Conservation (phyloP, 495 filamentous ascomycete genomes). For the Elasticomyces elasticus region DNA sequence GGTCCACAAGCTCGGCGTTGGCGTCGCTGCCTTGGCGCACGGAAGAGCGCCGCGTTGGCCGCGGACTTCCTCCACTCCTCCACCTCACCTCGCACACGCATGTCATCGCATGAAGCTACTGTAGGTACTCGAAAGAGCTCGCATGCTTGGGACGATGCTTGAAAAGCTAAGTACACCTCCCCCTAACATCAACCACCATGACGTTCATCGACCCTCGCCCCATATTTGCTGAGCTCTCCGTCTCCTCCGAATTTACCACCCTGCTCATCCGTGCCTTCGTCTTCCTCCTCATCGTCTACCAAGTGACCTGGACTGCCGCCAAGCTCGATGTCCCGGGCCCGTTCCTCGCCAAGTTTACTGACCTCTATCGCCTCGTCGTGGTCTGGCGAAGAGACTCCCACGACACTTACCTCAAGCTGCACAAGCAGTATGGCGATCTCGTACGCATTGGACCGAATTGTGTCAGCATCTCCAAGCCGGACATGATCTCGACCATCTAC, state of each 20-base stretch:
- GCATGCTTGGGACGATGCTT: too few relatives aligned
- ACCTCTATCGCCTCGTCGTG: conserved; percentile 15
- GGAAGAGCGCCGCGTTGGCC: too few relatives aligned
- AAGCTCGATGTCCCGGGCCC: conserved; percentile 19
- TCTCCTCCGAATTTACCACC: not conserved
- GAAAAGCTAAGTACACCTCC: too few relatives aligned
- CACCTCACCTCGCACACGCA: not conserved
- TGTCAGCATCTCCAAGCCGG: conserved; percentile 29
- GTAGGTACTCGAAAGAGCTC: too few relatives aligned
- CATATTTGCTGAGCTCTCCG: conserved; percentile 6
- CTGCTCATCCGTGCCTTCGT: conserved; percentile 8
- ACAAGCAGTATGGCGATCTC: conserved; percentile 33
- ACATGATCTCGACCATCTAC: conserved; percentile 18
- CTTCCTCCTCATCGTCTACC: conserved; percentile 11
- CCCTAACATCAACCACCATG: not conserved
- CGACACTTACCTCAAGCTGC: conserved; percentile 22
- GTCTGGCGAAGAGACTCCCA: conserved; percentile 13
- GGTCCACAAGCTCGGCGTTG: too few relatives aligned
- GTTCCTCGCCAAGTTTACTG: conserved; percentile 17
- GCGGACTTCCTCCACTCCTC: not conserved
- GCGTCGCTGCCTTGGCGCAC: too few relatives aligned
- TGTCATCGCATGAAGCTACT: too few relatives aligned
- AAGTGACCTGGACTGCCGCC: conserved; percentile 7
- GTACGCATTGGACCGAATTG: conserved; percentile 38
- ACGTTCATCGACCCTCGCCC: not conserved